Conservation (phyloP, 805 yeast species). For the Yarrowia sp. region DNA sequence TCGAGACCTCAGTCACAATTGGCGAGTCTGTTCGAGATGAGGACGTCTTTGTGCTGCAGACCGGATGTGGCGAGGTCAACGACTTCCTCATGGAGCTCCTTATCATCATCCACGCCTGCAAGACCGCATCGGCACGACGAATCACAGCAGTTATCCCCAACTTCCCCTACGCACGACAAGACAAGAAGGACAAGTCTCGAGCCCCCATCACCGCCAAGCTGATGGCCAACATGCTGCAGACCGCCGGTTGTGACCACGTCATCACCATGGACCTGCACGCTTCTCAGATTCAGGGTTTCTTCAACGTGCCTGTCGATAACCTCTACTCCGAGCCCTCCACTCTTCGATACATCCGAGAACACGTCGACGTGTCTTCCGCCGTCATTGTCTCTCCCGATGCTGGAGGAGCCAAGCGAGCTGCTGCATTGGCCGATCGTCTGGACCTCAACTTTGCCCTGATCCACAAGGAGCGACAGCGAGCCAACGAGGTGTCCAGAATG, state of each 20-base stretch:
- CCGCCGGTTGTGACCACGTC: constrained; percentile 94
- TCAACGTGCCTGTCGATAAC: constrained; percentile 92
- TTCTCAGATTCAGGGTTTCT: constrained; percentile 96
- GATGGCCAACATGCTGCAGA: constrained; percentile 84
- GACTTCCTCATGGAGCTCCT: constrained; percentile 84
- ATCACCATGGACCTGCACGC: constrained; percentile 97
- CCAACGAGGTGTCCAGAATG: constrained; percentile 93
- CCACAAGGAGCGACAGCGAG: constrained; percentile 92
- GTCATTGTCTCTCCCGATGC: constrained; percentile 97
- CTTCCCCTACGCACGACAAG: constrained; percentile 97
- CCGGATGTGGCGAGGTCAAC: constrained; percentile 82
- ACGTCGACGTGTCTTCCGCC: constrained; percentile 54
- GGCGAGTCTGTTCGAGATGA: constrained; percentile 90
- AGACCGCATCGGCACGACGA: constrained; percentile 90
- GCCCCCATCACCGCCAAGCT: constrained; percentile 96
- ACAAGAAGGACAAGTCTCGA: constrained; percentile 90
- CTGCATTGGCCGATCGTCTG: constrained; percentile 85
- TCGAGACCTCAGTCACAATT: constrained; percentile 83
- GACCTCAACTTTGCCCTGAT: constrained; percentile 93
- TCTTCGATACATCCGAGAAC: constrained; percentile 71
- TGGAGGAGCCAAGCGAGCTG: constrained; percentile 98
- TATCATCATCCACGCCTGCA: constrained; percentile 89
- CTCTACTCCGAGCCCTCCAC: constrained; percentile 93
- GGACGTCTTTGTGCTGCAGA: constrained; percentile 80
- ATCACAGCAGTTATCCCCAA: constrained; percentile 94